A percentile compares a stretch with the other conserved stretches of the same genome.
Evolutionary conservation across 371 early-diverging fungal species (phyloP).

Genomic region (Mucor mucedo): DNA sequence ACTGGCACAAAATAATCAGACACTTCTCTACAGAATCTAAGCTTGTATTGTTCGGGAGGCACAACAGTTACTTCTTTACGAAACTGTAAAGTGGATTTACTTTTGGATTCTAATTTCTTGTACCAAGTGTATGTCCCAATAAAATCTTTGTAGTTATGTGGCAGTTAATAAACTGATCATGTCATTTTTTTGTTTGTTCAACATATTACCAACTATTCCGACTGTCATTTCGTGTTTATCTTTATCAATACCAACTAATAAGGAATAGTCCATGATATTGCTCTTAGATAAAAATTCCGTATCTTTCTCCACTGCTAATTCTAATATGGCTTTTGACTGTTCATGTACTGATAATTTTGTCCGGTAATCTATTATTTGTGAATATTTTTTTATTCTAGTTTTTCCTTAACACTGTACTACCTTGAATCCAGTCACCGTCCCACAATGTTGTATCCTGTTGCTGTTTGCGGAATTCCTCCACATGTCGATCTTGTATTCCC

Average conservation of each 20-base stretch:
- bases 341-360: constrained; percentile 57
- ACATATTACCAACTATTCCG: constrained; percentile 79
- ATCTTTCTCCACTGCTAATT: constrained; percentile 79
- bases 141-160: constrained; percentile 65
- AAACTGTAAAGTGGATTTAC: constrained; percentile 82
- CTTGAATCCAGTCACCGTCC: constrained; percentile 76
- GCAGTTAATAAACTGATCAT: constrained; percentile 15
- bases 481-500: constrained; percentile 73
- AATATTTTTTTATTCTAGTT: background rate
- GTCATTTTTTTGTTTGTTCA: background rate
- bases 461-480: constrained; percentile 40
- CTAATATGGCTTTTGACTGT: constrained; percentile 79
- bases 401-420: constrained; percentile 25
- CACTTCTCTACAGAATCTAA: constrained; percentile 85
- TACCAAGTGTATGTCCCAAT: constrained; percentile 96
- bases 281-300: constrained; percentile 83
- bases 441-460: constrained; percentile 56
- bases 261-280: constrained; percentile 94
- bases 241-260: constrained; percentile 88
- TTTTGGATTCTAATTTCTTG: constrained; percentile 90
- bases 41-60: constrained; percentile 88
- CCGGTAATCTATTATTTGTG: constrained; percentile 26
- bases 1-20: constrained; percentile 82
- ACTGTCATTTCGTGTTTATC: constrained; percentile 81
- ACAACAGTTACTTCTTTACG: constrained; percentile 88